These are phyloP conservation scores for Magnusiomyces magnusii DNA, from an alignment of 1,139 yeast species.

Conservation along the genomic window DNA sequence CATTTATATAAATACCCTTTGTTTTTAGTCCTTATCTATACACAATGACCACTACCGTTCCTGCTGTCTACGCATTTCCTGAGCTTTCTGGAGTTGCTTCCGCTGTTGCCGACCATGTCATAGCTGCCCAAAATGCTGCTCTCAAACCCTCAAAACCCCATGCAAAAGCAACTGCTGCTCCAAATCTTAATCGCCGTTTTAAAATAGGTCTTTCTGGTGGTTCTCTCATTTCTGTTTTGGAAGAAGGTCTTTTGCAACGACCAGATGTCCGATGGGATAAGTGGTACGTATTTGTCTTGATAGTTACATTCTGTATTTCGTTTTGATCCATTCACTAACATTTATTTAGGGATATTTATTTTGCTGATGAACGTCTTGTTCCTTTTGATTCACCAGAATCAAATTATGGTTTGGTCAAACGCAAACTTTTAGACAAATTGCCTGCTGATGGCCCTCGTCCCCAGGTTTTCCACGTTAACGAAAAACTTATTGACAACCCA, in stretches of 20 bases:
- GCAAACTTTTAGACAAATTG: conserved; percentile 69
- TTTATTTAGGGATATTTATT: conserved; percentile 56
- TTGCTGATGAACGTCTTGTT: conserved; percentile 94
- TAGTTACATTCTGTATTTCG: neutral
- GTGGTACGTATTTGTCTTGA: conserved; percentile 43
- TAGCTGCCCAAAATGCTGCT: conserved; percentile 73
- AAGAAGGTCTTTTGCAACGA: conserved; percentile 73
- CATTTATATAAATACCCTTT: too few relatives aligned
- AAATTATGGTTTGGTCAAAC: conserved; percentile 82
- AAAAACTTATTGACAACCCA: conserved; percentile 66
- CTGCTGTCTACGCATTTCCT: conserved; percentile 84
- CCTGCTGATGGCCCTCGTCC: conserved; percentile 47
- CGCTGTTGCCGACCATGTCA: conserved; percentile 89
- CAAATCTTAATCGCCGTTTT: conserved; percentile 41
- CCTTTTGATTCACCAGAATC: conserved; percentile 79
- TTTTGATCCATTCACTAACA: neutral
- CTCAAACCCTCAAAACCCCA: conserved; percentile 28
- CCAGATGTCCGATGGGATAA: conserved; percentile 79
- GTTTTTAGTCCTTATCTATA: neutral
- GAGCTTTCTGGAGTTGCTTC: conserved; percentile 87
- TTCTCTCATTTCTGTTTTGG: conserved; percentile 73
- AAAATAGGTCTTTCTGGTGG: conserved; percentile 93
- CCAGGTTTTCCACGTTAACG: conserved; percentile 75
- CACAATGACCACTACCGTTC: conserved; percentile 83
- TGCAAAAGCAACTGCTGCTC: conserved; percentile 6